Evolutionary conservation across 2,329 filamentous ascomycete genomes (phyloP).

Genomic region (Drechslera avenae): DNA sequence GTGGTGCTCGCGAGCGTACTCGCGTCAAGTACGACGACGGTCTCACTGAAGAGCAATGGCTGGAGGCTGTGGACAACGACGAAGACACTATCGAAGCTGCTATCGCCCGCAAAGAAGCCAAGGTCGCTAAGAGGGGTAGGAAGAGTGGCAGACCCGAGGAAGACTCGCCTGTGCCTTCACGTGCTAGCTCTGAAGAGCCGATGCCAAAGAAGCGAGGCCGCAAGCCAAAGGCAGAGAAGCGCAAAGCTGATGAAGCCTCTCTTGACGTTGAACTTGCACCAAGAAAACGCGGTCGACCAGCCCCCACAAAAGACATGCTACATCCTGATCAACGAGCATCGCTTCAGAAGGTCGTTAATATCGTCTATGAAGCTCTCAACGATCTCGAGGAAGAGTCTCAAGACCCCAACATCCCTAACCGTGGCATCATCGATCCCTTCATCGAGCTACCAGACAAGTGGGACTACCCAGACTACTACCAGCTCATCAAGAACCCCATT

Average conservation of each 20-base stretch:
- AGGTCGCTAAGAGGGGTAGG: slow-evolving; percentile 76
- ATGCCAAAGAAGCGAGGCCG: slow-evolving; percentile 80
- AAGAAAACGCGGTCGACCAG: slow-evolving; percentile 68
- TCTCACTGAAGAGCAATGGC: slow-evolving; percentile 97
- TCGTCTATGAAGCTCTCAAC: slow-evolving; percentile 80
- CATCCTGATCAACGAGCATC: slow-evolving; percentile 71
- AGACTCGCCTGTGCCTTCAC: slow-evolving; percentile 78
- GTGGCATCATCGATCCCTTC: slow-evolving; percentile 91
- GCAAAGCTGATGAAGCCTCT: slow-evolving; percentile 76
- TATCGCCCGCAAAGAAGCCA: slow-evolving; percentile 84
- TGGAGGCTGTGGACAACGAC: slow-evolving; percentile 93
- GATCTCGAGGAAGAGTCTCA: slow-evolving; percentile 78
- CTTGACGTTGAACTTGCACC: slow-evolving; percentile 67
- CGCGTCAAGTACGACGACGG: slow-evolving; percentile 96
- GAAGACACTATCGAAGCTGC: slow-evolving; percentile 94
- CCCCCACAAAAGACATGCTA: slow-evolving; percentile 71
- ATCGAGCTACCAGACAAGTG: slow-evolving; percentile 87
- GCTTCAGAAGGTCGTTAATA: slow-evolving; percentile 80
- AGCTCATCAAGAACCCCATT: slow-evolving; percentile 89
- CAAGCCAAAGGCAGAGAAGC: slow-evolving; percentile 79
- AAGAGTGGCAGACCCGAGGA: slow-evolving; percentile 70
- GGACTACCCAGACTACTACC: slow-evolving; percentile 92
- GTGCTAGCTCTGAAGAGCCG: slow-evolving; percentile 81
- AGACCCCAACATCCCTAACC: slow-evolving; percentile 64
- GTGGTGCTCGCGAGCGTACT: slow-evolving; percentile 92